Base-by-base conservation (phyloP, 1,139 yeast species). In the Magnusiomyces magnusii region DNA sequence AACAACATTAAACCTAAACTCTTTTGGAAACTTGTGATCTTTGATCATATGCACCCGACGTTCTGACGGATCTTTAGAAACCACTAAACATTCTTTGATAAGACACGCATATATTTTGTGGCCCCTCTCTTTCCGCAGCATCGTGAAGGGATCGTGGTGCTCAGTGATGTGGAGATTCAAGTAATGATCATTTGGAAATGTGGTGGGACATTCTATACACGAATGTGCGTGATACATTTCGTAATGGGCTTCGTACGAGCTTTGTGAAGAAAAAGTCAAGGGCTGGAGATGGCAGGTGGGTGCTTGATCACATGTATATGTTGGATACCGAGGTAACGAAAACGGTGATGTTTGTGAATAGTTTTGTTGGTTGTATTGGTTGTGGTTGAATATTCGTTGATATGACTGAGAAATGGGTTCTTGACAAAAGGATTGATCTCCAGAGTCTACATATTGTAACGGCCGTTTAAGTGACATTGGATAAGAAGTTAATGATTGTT, bases 151-250 rank as follows among this genome's bases (percentile, higher is more conserved):
- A 64, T 82, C 80, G 66, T 83, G 87, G 57, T 73, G 72, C 62
- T 83, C 87, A 27, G 78, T 76, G 3, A 82, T 74, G 64, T 84
- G 88, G n/a, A 82, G 63, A 2, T 75, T 71, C 27, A 83, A 67
- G 17, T 78, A 66, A 36, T 62, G 66, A 27, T 75, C 72, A 15
- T 73, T 71, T 0, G 84, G 83, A 61, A 82, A 80, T 56, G 68
- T 69, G 51, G 68, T 71, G 9, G 67, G 65, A 64, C 87, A 83
- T 53, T 71, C 73, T 0, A 65, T 60, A 63, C 87, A 83, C 1
- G 68, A 66, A 62, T 57, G 57, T 9, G 63, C 58, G 52, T 68
- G 71, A 47, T 52, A 59, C 21, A 57, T 57, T 19, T 54, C 27
- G 55, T 68, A 66, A 51, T 68, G 71, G 19, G 60, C 56, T 54